Evolutionary conservation across 805 yeast species (phyloP).

Genomic region (Ogataea saltuana): DNA sequence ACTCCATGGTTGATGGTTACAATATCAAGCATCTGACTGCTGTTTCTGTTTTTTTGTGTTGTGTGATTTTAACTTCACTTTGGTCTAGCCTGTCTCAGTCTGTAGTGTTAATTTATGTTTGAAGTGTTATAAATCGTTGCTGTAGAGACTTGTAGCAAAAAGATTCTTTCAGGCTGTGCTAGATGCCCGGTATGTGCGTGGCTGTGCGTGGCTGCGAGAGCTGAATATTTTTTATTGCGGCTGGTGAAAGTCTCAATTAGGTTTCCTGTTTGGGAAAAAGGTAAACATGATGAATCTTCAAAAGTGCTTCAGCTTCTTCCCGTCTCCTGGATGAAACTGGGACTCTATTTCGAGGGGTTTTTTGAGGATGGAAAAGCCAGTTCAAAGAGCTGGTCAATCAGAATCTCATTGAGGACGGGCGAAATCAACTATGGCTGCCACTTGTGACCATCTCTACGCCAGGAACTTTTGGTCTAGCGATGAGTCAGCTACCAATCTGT

Average conservation of each 20-base stretch:
- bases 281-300: slow-evolving; percentile 5
- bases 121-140: neutral
- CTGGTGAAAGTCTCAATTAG: slow-evolving; percentile 4
- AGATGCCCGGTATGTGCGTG: too few relatives aligned
- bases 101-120: slow-evolving; percentile 3
- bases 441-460: slow-evolving; percentile 24
- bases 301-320: slow-evolving; percentile 3
- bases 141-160: too few relatives aligned
- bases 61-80: neutral
- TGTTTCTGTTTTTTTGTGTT: neutral
- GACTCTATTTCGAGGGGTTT: neutral
- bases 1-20: neutral
- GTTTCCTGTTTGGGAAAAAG: slow-evolving; percentile 9
- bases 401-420: neutral
- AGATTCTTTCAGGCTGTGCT: too few relatives aligned
- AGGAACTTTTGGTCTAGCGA: slow-evolving; percentile 51
- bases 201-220: neutral
- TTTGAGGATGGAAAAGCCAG: too few relatives aligned
- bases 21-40: neutral
- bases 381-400: neutral
- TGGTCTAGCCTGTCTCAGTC: neutral
- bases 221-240: too few relatives aligned
- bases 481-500: slow-evolving; percentile 56
- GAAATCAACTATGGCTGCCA: slow-evolving; percentile 4
- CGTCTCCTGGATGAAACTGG: neutral